These are phyloP conservation scores for Beta lomatogona DNA, from an alignment of 179 eudicot species.

Conservation along the genomic window DNA sequence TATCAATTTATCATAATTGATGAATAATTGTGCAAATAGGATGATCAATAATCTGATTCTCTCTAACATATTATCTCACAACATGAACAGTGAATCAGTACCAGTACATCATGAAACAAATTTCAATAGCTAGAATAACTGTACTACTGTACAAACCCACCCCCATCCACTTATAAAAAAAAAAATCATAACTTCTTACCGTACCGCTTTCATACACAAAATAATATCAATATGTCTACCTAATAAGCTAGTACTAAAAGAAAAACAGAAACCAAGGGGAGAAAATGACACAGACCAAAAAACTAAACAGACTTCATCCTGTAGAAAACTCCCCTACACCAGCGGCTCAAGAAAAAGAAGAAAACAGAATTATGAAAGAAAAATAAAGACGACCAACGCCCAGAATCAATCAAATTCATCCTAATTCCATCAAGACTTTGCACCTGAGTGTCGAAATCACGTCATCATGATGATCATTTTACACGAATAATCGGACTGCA, in stretches of 20 bases:
- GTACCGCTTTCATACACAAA: conserved; percentile 32
- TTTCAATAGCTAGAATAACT: conserved; percentile 31
- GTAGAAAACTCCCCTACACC: conserved; percentile 3
- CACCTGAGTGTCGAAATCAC: conserved; percentile 6
- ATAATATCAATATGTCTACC: conserved; percentile 30
- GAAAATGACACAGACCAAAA: conserved; percentile 18
- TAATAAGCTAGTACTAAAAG: conserved; percentile 15
- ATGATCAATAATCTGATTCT: background rate
- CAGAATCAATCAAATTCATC: too few species aligned
- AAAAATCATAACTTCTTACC: conserved; percentile 6
- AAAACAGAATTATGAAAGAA: background rate
- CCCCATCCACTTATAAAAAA: conserved; percentile 2
- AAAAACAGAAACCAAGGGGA: conserved; percentile 7
- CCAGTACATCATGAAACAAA: conserved; percentile 26
- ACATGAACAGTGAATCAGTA: background rate
- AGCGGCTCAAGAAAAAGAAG: conserved; percentile 6
- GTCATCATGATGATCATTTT: background rate
- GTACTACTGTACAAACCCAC: conserved; percentile 40
- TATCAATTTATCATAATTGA: too few species aligned
- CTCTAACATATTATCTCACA: background rate
- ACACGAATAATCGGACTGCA: background rate
- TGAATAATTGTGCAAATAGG: too few species aligned
- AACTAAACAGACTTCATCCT: conserved; percentile 16
- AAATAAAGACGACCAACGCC: background rate
- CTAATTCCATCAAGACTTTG: too few species aligned